Conservation (phyloP, 176 grass and related monocot genomes). For the Ensete ventricosum region DNA sequence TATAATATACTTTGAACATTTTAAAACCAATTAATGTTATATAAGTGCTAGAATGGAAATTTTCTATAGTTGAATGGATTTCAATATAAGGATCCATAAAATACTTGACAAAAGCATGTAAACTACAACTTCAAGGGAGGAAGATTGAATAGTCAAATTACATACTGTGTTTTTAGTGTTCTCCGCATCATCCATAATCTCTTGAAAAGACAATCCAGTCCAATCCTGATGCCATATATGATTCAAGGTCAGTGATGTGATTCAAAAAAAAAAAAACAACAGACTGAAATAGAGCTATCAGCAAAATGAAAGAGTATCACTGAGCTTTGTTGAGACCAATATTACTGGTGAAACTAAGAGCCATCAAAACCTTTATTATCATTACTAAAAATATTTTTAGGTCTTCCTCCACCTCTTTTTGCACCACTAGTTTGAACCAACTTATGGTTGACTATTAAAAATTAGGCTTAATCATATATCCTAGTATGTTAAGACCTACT, state of each 20-base stretch:
- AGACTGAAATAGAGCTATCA: too few relatives aligned
- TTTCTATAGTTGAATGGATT: neutral
- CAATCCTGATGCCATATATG: slow-evolving; percentile 55
- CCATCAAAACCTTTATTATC: neutral
- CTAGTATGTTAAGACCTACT: neutral
- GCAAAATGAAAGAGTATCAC: neutral
- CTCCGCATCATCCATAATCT: slow-evolving; percentile 96
- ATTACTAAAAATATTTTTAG: neutral
- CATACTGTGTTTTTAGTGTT: slow-evolving; percentile 85
- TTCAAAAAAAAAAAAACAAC: neutral
- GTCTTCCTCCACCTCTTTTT: too few relatives aligned
- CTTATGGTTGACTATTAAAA: neutral
- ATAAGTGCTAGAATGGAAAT: neutral
- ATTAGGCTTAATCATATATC: neutral
- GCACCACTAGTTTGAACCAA: too few relatives aligned
- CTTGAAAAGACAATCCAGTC: slow-evolving; percentile 84
- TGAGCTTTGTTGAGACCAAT: neutral
- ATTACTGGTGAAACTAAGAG: neutral
- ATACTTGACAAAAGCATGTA: neutral
- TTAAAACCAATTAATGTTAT: neutral
- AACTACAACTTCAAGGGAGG: neutral
- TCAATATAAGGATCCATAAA: neutral
- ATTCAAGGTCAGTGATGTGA: neutral
- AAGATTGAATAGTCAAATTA: neutral
- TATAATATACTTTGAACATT: neutral